Evolutionary conservation across 441 rosid genomes (phyloP), one percentile per base, ranked within the genome.

Genomic region (Populus hybrid): DNA sequence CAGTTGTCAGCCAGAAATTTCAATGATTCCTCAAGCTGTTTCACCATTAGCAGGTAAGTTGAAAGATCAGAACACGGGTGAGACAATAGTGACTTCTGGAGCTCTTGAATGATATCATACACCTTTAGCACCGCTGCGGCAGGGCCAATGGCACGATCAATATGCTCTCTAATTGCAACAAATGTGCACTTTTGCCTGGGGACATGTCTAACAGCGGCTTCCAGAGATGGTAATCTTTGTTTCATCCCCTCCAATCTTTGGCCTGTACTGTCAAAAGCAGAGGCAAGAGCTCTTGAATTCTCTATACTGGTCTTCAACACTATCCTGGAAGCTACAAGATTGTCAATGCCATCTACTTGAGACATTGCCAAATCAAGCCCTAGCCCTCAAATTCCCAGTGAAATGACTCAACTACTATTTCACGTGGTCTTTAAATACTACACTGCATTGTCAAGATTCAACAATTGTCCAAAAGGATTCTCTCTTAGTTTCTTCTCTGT

Each of bases 1-100:
- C 97, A 90, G 74, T 89, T 92, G 69, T 81, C 88, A 0, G 88
- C 72, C 7, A 93, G 98, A 81, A 93, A 90, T 71, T 82, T 87
- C 64, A 91, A 67, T 9, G 86, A 88, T 79, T 93, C 91, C 33
- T 85, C 94, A 29, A 95, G 90, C 73, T 77, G 86, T 75, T 79
- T 88, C 80, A 90, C 73, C 69, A 83, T 72, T 2, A 84, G 77
- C 38, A 95, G 85, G 76, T 88, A 91, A 71, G 78, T 33, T 1
- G 64, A 69, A 53, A 87, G 82, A 38, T 83, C 69, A 36, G 85
- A 76, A 79, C 76, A n/a, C 0, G 90, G 80, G 68, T 68, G 29
- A 0, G 85, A 82, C n/a, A 76, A 9, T 23, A 90, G 83, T 28
- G 83, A 83, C 66, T 76, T 77, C 81, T 91, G 86, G 6, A 93